Evolutionary conservation across 83 land plant genomes (phyloP), one percentile per base, ranked within the genome.

Genomic region (Picea abies): DNA sequence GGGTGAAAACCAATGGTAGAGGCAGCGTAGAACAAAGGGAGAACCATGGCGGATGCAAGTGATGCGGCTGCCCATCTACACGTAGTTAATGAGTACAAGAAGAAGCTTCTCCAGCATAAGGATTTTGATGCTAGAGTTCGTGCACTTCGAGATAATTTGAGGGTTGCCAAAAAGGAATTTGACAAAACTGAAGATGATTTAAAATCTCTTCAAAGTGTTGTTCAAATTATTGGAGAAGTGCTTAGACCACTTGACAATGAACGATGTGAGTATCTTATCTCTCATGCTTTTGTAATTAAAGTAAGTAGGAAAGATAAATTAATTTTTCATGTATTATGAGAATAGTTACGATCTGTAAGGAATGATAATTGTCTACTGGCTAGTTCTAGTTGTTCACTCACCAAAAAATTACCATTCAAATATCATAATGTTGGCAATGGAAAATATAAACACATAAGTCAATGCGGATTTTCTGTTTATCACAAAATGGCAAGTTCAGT

Each of bases 161-260:
- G 92, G 64, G 84, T 56, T 37, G 78, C 99, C 8, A 97, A 94
- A 85, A 95, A 93, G 79, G 99, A 97, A 63, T 97, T 92, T 88
- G 94, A 90, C 60, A 97, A 93, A 84, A 97, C 99, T 17, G 99
- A 97, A 84, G 99, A 97, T 88, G 99, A 97, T 82, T 86, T 95
- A 83, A 97, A 97, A 88, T 97, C 99, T 63, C 90, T 97, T 6
- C 99, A 97, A 64, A 95, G 98, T 83, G 99, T 95, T 75, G 99
- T 98, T 16, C 99, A 97, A 82, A 97, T 97, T 41, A 97, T 97
- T 70, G 99, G 99, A 37, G 99, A 97, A 91, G 99, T 97, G 61
- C 90, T 97, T 61, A 73, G 98, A 83, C 99, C 96, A 60, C 95
- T 97, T 76, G 99, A 97, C 65, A 95, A 92, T 85, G 99, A 97